Evolutionary conservation across 495 filamentous ascomycete species (phyloP).

Genomic region (Opeltia flavorubescens): DNA sequence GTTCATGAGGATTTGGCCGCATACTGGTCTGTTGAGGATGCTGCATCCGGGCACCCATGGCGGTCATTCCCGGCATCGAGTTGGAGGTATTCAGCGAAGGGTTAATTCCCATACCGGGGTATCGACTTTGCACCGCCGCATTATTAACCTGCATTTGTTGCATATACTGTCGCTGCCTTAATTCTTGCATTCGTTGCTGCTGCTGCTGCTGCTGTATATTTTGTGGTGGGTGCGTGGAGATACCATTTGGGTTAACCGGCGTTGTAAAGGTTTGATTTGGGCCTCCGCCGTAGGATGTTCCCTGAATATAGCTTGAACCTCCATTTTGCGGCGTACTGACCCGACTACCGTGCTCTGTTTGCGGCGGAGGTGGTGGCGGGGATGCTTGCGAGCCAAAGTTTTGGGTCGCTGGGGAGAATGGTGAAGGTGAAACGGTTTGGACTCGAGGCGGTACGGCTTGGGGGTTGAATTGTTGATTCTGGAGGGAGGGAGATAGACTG

Average conservation of each 20-base stretch:
- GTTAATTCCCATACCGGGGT: conserved; percentile 27
- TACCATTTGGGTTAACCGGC: conserved; percentile 23
- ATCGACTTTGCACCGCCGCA: conserved; percentile 23
- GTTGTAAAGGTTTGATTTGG: conserved; percentile 27
- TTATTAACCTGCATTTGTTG: conserved; percentile 53
- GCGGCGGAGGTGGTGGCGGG: conserved; percentile 45
- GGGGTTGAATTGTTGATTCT: conserved; percentile 57
- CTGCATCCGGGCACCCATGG: conserved; percentile 30
- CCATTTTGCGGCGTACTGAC: conserved; percentile 62
- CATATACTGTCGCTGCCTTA: conserved; percentile 30
- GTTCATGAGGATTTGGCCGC: conserved; percentile 42
- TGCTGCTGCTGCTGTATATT: conserved; percentile 32
- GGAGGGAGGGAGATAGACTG: conserved; percentile 74
- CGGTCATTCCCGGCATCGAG: conserved; percentile 33
- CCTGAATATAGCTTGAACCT: conserved; percentile 40
- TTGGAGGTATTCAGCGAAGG: conserved; percentile 23
- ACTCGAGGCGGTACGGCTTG: conserved; percentile 61
- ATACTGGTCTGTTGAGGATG: conserved; percentile 48
- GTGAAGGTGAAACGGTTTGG: conserved; percentile 80
- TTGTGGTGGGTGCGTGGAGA: conserved; percentile 15
- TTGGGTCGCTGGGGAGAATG: conserved; percentile 69
- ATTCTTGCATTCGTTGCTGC: conserved; percentile 21
- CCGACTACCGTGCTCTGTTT: conserved; percentile 59
- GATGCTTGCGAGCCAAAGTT: conserved; percentile 66
- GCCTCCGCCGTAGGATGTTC: conserved; percentile 26